Base-by-base conservation (phyloP, 148 eudicot species). In the Amaranthus cruentus region DNA sequence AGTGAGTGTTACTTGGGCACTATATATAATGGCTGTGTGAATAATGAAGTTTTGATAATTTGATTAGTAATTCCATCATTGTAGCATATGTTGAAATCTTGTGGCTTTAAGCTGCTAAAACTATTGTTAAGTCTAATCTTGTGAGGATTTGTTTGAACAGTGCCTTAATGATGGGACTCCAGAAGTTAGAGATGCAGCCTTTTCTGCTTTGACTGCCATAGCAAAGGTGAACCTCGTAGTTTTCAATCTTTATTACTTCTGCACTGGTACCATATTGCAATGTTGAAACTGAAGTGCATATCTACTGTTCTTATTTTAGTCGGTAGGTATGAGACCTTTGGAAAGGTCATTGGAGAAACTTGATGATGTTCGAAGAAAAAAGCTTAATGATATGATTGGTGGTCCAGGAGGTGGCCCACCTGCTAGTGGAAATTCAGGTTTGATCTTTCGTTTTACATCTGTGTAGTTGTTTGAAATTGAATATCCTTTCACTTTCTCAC, bases 131-230 rank as follows among this genome's bases (percentile, higher is more conserved):
- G 28, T 43, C 42, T 72, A 14, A 72, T 65, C 9, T 8, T 14
- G 7, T 21, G 47, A 7, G 49, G 11, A 64, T 79, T 65, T 75
- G 6, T 21, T 4, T 69, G 59, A 82, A 64, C 79, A 95, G 97
- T 79, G 89, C 79, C 95, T 96, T 21, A 92, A 96, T 87, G 99
- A 96, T 80, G 99, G 99, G 73, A 96, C 97, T 58, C 97, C 99
- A 66, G 99, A 96, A 1, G 99, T 96, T 55, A 89, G 99, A 81
- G 99, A 96, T 89, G 96, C 99, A 55, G 96, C 99, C 55, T 96
- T 96, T 82, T 87, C 99, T 46, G 99, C 80, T 72, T 81, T 96
- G 91, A 91, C 99, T 7, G 97, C 94, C 62, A 73, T 96, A 72
- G 99, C 99, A 10, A 96, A 92, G 94, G 99, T 86, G 83, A 38